phyloP scores from a whole-genome alignment of 495 filamentous ascomycete genomes.

The Aspergillus mulundensis region DNA sequence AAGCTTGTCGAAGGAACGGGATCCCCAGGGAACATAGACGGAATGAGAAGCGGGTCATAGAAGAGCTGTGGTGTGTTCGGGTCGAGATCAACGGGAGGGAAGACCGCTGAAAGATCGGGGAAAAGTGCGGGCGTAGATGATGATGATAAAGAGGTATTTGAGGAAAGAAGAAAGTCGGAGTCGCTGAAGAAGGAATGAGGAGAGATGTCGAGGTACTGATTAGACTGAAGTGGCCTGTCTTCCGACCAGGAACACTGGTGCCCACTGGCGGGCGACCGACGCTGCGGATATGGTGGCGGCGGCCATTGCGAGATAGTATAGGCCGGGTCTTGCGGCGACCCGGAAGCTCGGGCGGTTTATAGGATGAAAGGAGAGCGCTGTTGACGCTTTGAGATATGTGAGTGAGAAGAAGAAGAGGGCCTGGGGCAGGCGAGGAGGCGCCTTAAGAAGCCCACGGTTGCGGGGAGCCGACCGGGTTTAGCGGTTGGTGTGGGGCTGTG shows the following conservation, averaged over 20 bases:
- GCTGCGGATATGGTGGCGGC: conserved; percentile 10
- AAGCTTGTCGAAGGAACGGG: conserved; percentile 1
- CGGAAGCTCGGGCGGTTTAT: conserved; percentile 11
- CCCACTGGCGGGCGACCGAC: conserved; percentile 6
- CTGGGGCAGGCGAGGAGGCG: not conserved
- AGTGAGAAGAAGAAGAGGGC: not conserved
- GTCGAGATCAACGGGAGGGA: conserved; percentile 15
- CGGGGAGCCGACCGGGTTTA: not conserved
- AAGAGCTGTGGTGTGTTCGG: conserved; percentile 3
- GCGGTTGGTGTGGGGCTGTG: not conserved
- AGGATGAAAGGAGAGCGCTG: not conserved
- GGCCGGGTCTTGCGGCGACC: conserved; percentile 16
- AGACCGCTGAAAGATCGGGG: conserved; percentile 11
- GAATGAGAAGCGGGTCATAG: conserved; percentile 4
- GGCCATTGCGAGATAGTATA: conserved; percentile 18
- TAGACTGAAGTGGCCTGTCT: not conserved
- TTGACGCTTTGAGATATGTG: not conserved
- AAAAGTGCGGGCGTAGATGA: not conserved
- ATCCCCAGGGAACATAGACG: conserved; percentile 2
- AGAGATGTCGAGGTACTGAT: conserved; percentile 6
- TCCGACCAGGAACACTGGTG: conserved; percentile 3
- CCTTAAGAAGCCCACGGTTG: conserved; percentile 3
- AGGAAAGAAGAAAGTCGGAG: not conserved
- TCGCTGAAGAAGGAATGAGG: conserved; percentile 4
- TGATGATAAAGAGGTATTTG: conserved; percentile 2